Base-by-base conservation (phyloP, 2,329 filamentous ascomycete species). In the Beauveria sp. region DNA sequence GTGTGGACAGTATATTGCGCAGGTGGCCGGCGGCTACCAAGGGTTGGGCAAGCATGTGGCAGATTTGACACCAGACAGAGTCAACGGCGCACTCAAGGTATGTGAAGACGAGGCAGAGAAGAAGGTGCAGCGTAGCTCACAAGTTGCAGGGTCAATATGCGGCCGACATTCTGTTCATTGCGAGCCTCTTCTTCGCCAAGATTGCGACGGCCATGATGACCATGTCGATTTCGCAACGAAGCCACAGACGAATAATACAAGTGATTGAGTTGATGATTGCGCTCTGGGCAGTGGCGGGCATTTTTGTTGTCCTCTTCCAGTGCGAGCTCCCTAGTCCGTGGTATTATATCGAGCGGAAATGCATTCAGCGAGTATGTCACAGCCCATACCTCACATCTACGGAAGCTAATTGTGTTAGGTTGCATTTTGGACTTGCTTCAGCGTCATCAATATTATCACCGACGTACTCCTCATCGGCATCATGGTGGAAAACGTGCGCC, bases 281-380 rank as follows among this genome's bases (percentile, higher is more conserved):
- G 1, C 6, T 61, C 2, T 71, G 69, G 69, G 69, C 69, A 1
- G 10, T 64, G 12, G 64, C 65, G 0, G 69, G 66, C 0, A 50
- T 71, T 24, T 5, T 67, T 53, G 68, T 67, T 61, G 66, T 65
- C 30, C 55, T 70, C 14, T 70, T 71, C 28, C 68, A 70, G 41
- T 71, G 69, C 22, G 59, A 66, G 24, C 56, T 64, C 2, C 66
- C 69, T 12, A 55, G 61, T 9, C 73, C 69, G 0, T 73, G 71
- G 64, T 48, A 64, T 47, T 71, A 72, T 16, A 64, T 55, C 1
- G 63, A 65, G 28, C 64, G 51, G 6, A 55, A 52, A 18, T 63
- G 62, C 55, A 59, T 70, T 61, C 20, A 61, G 64, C 44, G 62
- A 40, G 37, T 68, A 63, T 10, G 61, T 50, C 22, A 50, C 34